These are phyloP conservation scores for Macrolepiota fuliginosa DNA, from an alignment of 768 basidiomycete genomes.

Conservation along the genomic window DNA sequence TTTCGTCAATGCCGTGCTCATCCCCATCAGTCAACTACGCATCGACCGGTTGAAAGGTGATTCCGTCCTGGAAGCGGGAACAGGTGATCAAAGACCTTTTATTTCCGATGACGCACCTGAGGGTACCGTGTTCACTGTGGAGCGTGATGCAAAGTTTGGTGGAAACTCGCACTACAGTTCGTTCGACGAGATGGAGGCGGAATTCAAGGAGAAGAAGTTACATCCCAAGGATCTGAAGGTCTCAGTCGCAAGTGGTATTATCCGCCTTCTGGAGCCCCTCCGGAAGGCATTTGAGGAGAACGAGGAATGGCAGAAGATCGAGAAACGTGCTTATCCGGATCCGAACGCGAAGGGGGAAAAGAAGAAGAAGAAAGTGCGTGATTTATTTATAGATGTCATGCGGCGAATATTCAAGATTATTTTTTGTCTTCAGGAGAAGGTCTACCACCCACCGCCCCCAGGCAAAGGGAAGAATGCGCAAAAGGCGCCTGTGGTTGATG, in stretches of 20 bases:
- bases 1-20: conserved; percentile 84
- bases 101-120: conserved; percentile 66
- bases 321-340: conserved; percentile 83
- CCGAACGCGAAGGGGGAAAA: conserved; percentile 59
- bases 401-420: background rate
- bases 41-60: conserved; percentile 55
- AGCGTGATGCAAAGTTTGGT: conserved; percentile 77
- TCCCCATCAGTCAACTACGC: conserved; percentile 80
- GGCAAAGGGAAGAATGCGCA: conserved; percentile 67
- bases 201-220: conserved; percentile 72
- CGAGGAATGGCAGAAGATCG: conserved; percentile 78
- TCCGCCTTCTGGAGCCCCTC: conserved; percentile 76
- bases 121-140: conserved; percentile 79
- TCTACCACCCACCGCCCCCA: conserved; percentile 81
- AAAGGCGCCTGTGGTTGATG: conserved; percentile 16
- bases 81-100: conserved; percentile 62
- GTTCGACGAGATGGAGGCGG: conserved; percentile 65
- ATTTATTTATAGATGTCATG: background rate
- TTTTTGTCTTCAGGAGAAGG: conserved; percentile 55
- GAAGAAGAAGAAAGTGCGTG: conserved; percentile 63
- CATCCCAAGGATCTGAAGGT: conserved; percentile 91
- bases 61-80: conserved; percentile 43
- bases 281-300: conserved; percentile 71
- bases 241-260: conserved; percentile 71
- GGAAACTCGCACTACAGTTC: conserved; percentile 72